A percentile compares a stretch with the other conserved stretches of the same genome.
These are phyloP conservation scores for Paramecium bursaria DNA, from an alignment of 73 alveolate species.

Conservation along the genomic window DNA sequence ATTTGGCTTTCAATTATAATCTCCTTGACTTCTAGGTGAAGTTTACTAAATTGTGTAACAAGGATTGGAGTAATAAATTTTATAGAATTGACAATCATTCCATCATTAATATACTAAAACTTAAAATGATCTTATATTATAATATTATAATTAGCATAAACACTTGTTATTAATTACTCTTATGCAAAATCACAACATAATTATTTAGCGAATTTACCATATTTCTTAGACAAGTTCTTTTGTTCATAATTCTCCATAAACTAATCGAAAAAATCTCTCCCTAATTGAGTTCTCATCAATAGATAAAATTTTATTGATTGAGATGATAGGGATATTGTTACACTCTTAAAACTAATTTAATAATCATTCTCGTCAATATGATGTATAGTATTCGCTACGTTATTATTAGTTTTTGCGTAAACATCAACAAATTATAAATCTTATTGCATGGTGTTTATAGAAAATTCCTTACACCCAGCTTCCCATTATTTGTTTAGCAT, in stretches of 20 bases:
- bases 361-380: conserved; percentile 3
- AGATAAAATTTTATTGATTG: neutral
- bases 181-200: conserved; percentile 30
- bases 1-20: neutral
- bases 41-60: too few species aligned
- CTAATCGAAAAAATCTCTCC: conserved; percentile 4
- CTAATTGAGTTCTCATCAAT: conserved; percentile 33
- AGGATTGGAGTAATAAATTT: conserved; percentile 27
- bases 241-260: conserved; percentile 53
- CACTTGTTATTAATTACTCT: neutral
- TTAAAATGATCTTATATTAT: neutral
- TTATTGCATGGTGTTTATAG: conserved; percentile 8
- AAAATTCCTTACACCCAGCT: neutral
- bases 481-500: neutral
- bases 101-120: conserved; percentile 6
- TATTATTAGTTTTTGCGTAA: neutral
- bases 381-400: conserved; percentile 20
- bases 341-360: conserved; percentile 4
- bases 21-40: conserved; percentile 44
- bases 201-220: conserved; percentile 8
- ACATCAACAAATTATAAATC: conserved; percentile 6
- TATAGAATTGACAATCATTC: neutral
- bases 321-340: conserved; percentile 10
- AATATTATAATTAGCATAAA: conserved; percentile 18
- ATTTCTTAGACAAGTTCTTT: conserved; percentile 40